Conservation (phyloP, 345 rosid species). For the Euphorbia lathyris region DNA sequence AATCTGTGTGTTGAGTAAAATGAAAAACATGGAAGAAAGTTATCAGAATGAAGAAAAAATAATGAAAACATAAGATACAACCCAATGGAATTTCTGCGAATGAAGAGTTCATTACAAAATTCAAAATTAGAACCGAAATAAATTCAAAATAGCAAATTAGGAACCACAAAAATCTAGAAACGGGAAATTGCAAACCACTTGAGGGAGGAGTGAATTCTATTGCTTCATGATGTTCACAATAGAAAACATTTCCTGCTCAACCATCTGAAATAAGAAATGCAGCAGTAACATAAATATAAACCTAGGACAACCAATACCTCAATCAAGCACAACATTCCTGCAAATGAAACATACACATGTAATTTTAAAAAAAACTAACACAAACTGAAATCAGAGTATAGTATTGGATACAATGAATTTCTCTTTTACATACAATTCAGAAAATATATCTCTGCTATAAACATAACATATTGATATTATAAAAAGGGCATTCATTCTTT, state of each 20-base stretch:
- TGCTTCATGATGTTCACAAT: slow-evolving; percentile 58
- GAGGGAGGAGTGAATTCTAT: slow-evolving; percentile 78
- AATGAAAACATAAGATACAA: no score
- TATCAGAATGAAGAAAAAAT: no score
- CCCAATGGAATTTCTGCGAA: no score
- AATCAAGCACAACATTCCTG: not conserved
- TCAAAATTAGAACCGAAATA: no score
- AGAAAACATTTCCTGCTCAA: slow-evolving; percentile 32
- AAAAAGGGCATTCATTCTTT: not conserved
- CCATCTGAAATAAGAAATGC: slow-evolving; percentile 31
- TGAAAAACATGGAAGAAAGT: no score
- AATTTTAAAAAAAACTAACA: not conserved
- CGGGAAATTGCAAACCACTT: no score
- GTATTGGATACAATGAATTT: not conserved
- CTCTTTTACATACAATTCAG: not conserved
- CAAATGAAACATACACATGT: not conserved
- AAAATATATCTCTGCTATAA: not conserved
- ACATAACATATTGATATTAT: not conserved
- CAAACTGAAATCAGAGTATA: not conserved
- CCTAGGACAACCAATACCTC: not conserved
- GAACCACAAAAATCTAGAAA: no score
- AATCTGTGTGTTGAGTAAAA: no score
- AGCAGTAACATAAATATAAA: not conserved
- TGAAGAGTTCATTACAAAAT: no score
- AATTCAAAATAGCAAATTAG: no score